These are phyloP conservation scores for Aspergillus bertholletiae DNA, from an alignment of 495 filamentous ascomycete genomes.

Conservation along the genomic window DNA sequence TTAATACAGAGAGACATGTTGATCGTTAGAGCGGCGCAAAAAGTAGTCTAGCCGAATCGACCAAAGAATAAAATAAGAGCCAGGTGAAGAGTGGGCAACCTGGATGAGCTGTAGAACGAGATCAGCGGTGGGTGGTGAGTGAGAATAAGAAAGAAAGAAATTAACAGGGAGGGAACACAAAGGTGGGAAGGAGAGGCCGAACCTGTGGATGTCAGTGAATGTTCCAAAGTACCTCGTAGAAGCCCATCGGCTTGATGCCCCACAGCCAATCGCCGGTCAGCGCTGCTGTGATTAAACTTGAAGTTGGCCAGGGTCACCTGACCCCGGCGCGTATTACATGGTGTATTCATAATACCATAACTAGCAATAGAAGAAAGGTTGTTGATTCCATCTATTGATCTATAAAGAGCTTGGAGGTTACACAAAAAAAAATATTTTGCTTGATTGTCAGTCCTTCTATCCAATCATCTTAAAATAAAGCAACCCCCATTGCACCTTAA, in stretches of 20 bases:
- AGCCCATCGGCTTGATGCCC: constrained; percentile 11
- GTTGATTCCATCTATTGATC: too few relatives aligned
- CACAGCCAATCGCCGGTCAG: constrained; percentile 16
- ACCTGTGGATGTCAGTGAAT: background rate
- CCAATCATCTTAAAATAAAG: too few relatives aligned
- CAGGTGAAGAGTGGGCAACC: constrained; percentile 5
- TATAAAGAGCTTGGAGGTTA: too few relatives aligned
- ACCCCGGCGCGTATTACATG: background rate
- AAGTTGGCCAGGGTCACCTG: too few relatives aligned
- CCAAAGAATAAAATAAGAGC: background rate
- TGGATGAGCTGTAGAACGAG: background rate
- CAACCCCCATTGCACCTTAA: too few relatives aligned
- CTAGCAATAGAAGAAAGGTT: too few relatives aligned
- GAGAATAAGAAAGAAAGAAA: background rate
- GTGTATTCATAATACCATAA: background rate
- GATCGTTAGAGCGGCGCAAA: background rate
- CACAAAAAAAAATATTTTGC: too few relatives aligned
- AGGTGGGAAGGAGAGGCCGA: background rate
- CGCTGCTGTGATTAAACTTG: background rate
- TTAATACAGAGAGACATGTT: constrained; percentile 85
- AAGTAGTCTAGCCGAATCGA: background rate
- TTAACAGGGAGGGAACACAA: background rate
- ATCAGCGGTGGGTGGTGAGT: background rate
- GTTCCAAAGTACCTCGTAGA: constrained; percentile 4
- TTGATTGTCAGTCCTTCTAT: too few relatives aligned